Conservation (phyloP, 1,284 basidiomycete species). For the Irpex lacteus region DNA sequence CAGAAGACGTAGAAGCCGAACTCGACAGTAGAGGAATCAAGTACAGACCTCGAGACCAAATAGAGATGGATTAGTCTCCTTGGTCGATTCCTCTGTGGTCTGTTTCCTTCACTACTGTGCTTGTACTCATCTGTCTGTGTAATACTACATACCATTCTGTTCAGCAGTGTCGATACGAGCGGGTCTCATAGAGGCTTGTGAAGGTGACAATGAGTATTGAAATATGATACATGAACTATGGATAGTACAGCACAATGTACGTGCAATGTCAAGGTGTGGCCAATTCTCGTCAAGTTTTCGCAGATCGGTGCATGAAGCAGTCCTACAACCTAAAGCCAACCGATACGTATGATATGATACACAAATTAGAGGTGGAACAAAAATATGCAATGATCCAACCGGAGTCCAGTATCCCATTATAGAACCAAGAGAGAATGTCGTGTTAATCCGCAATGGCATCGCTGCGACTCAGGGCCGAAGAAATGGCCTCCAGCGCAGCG, state of each 20-base stretch:
- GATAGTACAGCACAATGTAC: too few relatives aligned
- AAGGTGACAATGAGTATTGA: too few relatives aligned
- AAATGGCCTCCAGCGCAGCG: constrained; percentile 62
- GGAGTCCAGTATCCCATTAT: neutral
- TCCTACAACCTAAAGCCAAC: neutral
- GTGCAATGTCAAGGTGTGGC: too few relatives aligned
- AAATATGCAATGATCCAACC: neutral
- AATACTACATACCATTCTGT: neutral
- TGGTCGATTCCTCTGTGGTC: neutral
- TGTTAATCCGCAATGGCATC: constrained; percentile 7
- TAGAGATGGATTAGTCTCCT: constrained; percentile 35
- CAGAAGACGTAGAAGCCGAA: constrained; percentile 82
- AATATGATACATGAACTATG: too few relatives aligned
- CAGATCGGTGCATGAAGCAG: neutral
- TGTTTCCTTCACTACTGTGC: neutral
- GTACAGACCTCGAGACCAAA: constrained; percentile 77
- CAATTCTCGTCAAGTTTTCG: neutral
- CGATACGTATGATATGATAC: neutral
- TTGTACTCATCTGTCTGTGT: neutral
- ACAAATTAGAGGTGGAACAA: neutral
- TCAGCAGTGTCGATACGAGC: too few relatives aligned
- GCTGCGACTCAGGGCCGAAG: constrained; percentile 29
- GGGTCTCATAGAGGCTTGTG: too few relatives aligned
- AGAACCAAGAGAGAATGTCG: neutral
- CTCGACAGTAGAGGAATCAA: constrained; percentile 74